Evolutionary conservation across 129 eudicot genomes (phyloP).

Genomic region (Chrysanthemum makinoi): DNA sequence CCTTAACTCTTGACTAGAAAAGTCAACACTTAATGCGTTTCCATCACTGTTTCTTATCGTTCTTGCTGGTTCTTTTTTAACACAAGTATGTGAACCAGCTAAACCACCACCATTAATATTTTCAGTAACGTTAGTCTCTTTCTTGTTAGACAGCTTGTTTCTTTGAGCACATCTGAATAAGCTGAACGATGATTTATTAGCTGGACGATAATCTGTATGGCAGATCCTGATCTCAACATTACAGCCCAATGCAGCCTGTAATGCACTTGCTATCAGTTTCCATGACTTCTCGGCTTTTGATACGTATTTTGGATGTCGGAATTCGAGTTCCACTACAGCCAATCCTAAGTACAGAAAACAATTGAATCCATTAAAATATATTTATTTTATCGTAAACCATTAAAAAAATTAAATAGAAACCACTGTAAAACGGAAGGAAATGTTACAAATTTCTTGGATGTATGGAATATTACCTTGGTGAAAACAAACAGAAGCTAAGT

Average conservation of each 20-base stretch:
- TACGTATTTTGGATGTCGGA: conserved; percentile 44
- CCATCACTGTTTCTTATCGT: conserved; percentile 74
- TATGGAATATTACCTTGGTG: conserved; percentile 55
- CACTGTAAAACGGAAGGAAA: background rate
- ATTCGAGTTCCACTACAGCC: conserved; percentile 82
- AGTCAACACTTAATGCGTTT: conserved; percentile 56
- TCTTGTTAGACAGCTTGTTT: conserved; percentile 37
- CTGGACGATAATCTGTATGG: conserved; percentile 28
- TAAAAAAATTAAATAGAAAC: background rate
- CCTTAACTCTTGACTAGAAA: conserved; percentile 36
- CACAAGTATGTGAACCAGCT: conserved; percentile 45
- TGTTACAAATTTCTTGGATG: background rate
- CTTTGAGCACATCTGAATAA: conserved; percentile 63
- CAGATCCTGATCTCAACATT: conserved; percentile 84
- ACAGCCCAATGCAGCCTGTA: conserved; percentile 70
- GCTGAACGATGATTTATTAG: conserved; percentile 51
- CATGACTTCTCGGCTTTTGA: conserved; percentile 85
- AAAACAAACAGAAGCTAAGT: conserved; percentile 62
- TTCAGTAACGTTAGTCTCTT: conserved; percentile 36
- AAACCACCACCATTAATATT: conserved; percentile 44
- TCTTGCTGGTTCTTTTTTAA: conserved; percentile 42
- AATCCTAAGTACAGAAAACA: conserved; percentile 41
- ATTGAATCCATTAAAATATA: background rate
- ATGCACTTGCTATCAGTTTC: conserved; percentile 79
- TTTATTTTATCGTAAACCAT: too few species aligned